Percentiles rank a stretch among this genome's conserved stretches.
Evolutionary conservation across 148 eudicot species (phyloP).

Genomic region (Oxyria digyna): DNA sequence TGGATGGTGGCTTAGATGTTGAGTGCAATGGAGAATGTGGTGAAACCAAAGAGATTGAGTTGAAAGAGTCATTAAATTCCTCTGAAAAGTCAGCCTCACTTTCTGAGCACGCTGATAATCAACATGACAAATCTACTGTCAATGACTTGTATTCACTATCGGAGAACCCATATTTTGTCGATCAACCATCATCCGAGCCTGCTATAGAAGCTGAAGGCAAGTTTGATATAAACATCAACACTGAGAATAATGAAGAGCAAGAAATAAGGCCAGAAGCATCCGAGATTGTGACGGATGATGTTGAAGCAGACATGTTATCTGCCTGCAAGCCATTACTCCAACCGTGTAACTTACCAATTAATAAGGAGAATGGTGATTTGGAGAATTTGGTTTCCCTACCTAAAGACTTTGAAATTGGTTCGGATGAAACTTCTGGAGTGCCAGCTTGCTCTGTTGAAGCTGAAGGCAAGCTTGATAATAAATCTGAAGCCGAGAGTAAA

Average conservation of each 20-base stretch:
- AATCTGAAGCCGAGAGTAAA: not conserved
- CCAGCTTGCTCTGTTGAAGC: slow-evolving; percentile 7
- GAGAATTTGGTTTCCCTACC: not conserved
- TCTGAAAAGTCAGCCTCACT: not conserved
- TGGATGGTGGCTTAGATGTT: not conserved
- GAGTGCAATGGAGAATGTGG: not conserved
- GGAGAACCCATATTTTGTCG: not conserved
- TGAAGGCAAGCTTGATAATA: slow-evolving; percentile 18
- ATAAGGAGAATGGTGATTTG: not conserved
- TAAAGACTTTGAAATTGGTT: not conserved
- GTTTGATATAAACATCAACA: not conserved
- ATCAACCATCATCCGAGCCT: not conserved
- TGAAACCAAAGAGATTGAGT: not conserved
- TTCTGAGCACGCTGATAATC: slow-evolving; percentile 5
- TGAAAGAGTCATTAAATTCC: slow-evolving; percentile 3
- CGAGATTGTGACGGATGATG: not conserved
- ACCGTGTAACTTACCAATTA: not conserved
- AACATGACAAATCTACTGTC: slow-evolving; percentile 7
- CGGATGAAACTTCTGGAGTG: slow-evolving; percentile 2
- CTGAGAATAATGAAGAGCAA: slow-evolving; percentile 4
- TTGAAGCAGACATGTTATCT: slow-evolving; percentile 1
- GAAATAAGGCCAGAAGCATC: not conserved
- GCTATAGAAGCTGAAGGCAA: slow-evolving; percentile 23
- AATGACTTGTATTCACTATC: not conserved
- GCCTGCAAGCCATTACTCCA: slow-evolving; percentile 4